Evolutionary conservation across 2,329 filamentous ascomycete genomes (phyloP), one percentile per base, ranked within the genome.

Genomic region (Ampelomyces quisqualis): DNA sequence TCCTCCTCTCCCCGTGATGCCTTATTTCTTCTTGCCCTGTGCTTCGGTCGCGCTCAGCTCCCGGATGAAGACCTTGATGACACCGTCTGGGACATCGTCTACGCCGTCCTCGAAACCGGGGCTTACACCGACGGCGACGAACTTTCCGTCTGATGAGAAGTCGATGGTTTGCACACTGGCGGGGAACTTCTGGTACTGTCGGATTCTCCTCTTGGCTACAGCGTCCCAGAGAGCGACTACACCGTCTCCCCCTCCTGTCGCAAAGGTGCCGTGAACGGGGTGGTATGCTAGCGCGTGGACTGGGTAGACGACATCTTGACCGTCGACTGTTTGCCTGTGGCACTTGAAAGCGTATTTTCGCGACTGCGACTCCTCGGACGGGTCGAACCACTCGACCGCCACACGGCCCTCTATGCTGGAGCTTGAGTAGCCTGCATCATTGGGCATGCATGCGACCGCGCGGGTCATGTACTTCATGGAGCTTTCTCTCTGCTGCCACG

Each of bases 261-360:
- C 90, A 68, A 96, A 95, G 0, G 89, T 94, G 47, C 88, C 88
- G 50, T 82, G 76, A 2, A 85, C 71, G 0, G 89, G 88, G 68
- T 96, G 90, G 72, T 95, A 96, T 1, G 88, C 82, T 6, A 96
- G 77, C 2, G 90, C 86, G 63, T 96, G 93, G 54, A 96, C 90
- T 0, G 90, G 90, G 61, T 90, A 95, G 3, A 96, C 88, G 4
- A 95, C 78, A 59, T 95, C 90, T 19, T 78, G 82, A 34, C 81
- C 82, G 27, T 84, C 78, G 2, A 80, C 70, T 1, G 82, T 78
- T 67, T 95, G 88, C 4, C 93, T 81, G 70, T 98, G 93, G 70
- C 93, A 98, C 70, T 98, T 98, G 80, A 98, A 98, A 10, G 93
- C 93, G 68, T 97, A 98, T 69, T 96, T 97, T 53, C 90, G 81